Evolutionary conservation across 2,329 filamentous ascomycete species (phyloP).

Genomic region (Grosmannia huntii): DNA sequence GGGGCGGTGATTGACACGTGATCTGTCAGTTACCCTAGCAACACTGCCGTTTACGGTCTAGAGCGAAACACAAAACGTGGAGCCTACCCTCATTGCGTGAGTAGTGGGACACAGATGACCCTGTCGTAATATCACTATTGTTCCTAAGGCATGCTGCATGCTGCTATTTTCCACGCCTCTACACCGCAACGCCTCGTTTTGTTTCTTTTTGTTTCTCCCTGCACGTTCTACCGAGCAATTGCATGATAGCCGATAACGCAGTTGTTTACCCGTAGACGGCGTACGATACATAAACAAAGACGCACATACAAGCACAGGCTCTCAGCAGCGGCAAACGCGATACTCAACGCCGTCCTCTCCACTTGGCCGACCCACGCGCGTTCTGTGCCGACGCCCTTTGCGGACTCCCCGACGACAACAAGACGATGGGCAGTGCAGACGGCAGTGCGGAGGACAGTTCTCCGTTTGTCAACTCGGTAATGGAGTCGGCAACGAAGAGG

Average conservation of each 20-base stretch:
- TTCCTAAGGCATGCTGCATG: neutral
- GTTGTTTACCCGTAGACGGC: neutral
- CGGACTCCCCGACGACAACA: neutral
- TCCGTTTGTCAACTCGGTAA: slow-evolving; percentile 19
- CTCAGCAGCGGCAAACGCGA: slow-evolving; percentile 24
- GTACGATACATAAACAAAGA: neutral
- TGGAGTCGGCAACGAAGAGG: slow-evolving; percentile 15
- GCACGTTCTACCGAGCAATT: neutral
- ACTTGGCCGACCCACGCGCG: slow-evolving; percentile 17
- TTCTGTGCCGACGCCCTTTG: slow-evolving; percentile 7
- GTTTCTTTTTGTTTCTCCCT: neutral
- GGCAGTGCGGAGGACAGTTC: slow-evolving; percentile 15
- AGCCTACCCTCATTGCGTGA: neutral
- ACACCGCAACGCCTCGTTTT: slow-evolving; percentile 1
- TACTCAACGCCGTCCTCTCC: slow-evolving; percentile 23
- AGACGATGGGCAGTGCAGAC: neutral
- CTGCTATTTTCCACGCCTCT: neutral
- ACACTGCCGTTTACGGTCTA: slow-evolving; percentile 1
- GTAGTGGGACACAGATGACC: slow-evolving; percentile 2
- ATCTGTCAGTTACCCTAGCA: slow-evolving; percentile 2
- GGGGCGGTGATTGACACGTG: neutral
- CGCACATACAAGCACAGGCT: slow-evolving; percentile 24
- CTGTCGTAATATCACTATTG: neutral
- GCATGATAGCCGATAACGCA: neutral
- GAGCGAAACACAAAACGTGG: slow-evolving; percentile 5